Percentiles rank a stretch among this genome's conserved stretches.
These are phyloP conservation scores for Silene coronaria DNA, from an alignment of 179 eudicot species.

Conservation along the genomic window DNA sequence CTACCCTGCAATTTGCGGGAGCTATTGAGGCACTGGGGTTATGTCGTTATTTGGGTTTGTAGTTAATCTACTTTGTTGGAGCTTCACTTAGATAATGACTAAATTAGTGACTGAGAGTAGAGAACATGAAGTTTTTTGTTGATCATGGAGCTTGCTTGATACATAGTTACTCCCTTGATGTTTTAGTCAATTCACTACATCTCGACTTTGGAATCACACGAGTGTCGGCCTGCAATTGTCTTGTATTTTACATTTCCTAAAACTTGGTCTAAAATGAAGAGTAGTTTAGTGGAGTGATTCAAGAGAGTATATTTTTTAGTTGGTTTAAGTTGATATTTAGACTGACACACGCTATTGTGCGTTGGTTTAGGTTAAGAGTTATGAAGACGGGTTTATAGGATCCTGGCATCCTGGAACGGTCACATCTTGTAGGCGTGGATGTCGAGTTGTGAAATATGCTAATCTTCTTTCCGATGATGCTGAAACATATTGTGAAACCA, in stretches of 20 bases:
- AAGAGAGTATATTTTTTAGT: background rate
- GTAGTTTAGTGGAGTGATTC: background rate
- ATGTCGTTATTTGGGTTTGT: background rate
- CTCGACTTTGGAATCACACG: no score
- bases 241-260: no score
- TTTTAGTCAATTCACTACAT: no score
- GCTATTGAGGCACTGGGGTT: no score
- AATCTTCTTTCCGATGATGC: slow-evolving; percentile 39
- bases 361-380: slow-evolving; percentile 60
- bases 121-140: background rate
- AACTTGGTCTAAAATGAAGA: no score
- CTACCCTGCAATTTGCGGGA: no score
- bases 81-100: no score
- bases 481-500: slow-evolving; percentile 27
- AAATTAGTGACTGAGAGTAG: background rate
- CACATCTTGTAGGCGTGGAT: slow-evolving; percentile 17
- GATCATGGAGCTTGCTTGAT: slow-evolving; percentile 9
- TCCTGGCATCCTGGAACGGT: slow-evolving; percentile 77
- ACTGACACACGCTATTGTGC: background rate
- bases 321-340: background rate
- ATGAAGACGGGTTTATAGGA: slow-evolving; percentile 72
- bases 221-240: no score
- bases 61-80: background rate
- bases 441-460: slow-evolving; percentile 45
- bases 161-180: no score